Evolutionary conservation across 768 basidiomycete genomes (phyloP), one percentile per base, ranked within the genome.

Genomic region (Xerocomellus amylosporus): DNA sequence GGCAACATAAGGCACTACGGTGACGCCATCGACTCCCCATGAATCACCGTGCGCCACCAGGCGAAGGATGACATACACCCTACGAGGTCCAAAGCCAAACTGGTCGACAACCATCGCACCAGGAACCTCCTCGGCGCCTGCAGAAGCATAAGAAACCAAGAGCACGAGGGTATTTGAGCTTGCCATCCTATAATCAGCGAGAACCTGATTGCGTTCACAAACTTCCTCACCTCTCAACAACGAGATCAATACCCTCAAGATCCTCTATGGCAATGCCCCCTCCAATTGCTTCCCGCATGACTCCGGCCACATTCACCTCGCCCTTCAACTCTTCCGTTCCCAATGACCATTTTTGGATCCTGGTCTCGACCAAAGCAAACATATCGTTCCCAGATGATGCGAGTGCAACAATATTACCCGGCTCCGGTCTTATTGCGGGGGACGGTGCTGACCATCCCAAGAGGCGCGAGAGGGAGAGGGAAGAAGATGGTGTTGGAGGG

Each of bases 201-300:
- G 42, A n/a, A 10, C 12, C 19, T n/a, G 14, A 38, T 14, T 20
- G 9, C 3, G 37, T 14, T 40, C n/a, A 26, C 43, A 31, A 5
- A 41, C 22, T 51, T 57, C 56, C 77, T 49, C 54, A 86, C 87
- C 75, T 75, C 50, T 84, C 81, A 17, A 87, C 67, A 7, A 80
- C 80, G 33, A 90, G 60, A 73, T 92, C 90, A 43, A 90, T 72
- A 38, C 91, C 69, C 64, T 93, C 90, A 4, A 93, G 71, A 59
- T 90, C 88, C 39, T 89, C 71, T 53, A 77, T 75, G 8, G 74
- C 67, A 46, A 81, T 75, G 0, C 72, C 72, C 33, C 74, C 70
- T 38, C 78, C 69, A 20, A 90, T 68, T 19, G 79, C 80, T 1
- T 73, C 64, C 7, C 75, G 73, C 10, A 86, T 71, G 19, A 81